Evolutionary conservation across 2,329 filamentous ascomycete genomes (phyloP), one percentile per base, ranked within the genome.

Genomic region (Diaporthe nobilis): DNA sequence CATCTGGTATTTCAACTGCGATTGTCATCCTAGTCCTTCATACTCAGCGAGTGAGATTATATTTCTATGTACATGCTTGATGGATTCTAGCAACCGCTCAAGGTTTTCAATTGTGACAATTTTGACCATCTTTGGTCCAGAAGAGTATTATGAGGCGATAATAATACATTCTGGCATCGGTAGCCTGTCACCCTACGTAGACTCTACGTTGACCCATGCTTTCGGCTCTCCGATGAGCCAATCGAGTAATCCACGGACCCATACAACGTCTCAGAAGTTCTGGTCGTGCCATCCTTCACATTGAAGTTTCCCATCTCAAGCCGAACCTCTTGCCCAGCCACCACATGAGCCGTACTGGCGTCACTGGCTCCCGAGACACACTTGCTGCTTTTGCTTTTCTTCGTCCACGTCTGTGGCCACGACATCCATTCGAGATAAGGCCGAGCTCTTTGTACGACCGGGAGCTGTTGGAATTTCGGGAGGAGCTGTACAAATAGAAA

Each of bases 401-500:
- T 67, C 10, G 42, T 49, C 61, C 61, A 67, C 9, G 9, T 13
- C 17, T 49, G 28, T 37, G 61, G 61, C 61, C 44, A 51, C 3
- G 44, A 51, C 4, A 67, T 37, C 61, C 61, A 51, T 20, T n/a
- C 44, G 22, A 67, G 28, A 7, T 67, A 37, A n/a, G 61, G 44
- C n/a, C 44, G 28, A 15, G 61, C 28, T 49, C 20, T 34, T 17
- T 67, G 31, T 15, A 67, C 44, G 2, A 6, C 9, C 37, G 44
- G 28, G 5, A 67, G 28, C 12, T 28, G 8, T 25, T 8, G 28
- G 15, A 67, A 4, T n/a, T 9, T 34, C 13, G 61, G 61, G 28
- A 51, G 44, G n/a, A 67, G 61, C 9, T 67, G 61, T 15, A 51
- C 28, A 37, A 49, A 67, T 37, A 67, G 15, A 28, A 67, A 67